Percentiles rank a stretch among this genome's conserved stretches.
These are phyloP conservation scores for Echria macrotheca DNA, from an alignment of 495 filamentous ascomycete species.

Conservation along the genomic window DNA sequence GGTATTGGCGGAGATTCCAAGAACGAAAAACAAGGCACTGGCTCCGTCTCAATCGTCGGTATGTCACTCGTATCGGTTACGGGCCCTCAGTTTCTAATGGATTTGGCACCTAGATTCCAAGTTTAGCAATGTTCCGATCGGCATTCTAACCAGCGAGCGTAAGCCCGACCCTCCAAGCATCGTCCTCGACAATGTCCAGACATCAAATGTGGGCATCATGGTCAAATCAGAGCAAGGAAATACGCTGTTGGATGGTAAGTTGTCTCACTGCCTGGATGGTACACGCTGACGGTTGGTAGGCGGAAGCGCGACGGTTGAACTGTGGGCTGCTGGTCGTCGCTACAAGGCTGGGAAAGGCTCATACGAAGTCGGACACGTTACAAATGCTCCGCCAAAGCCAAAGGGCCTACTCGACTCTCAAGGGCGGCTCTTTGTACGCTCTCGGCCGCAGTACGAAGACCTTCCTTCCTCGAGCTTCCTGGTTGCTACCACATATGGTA, in stretches of 20 bases:
- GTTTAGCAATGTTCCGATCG: conserved; percentile 56
- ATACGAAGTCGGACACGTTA: conserved; percentile 36
- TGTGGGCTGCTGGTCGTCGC: conserved; percentile 58
- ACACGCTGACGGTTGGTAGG: conserved; percentile 42
- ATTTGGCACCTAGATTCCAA: no score
- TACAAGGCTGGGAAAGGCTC: conserved; percentile 42
- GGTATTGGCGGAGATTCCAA: conserved; percentile 38
- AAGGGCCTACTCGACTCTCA: conserved; percentile 36
- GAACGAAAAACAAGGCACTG: conserved; percentile 46
- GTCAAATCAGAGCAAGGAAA: no score
- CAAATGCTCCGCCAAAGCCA: conserved; percentile 40
- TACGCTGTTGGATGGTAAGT: no score
- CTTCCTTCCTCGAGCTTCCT: conserved; percentile 42
- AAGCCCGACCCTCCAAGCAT: conserved; percentile 35
- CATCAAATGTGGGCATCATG: conserved; percentile 23
- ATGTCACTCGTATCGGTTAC: no score
- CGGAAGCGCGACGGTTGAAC: conserved; percentile 48
- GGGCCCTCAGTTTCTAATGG: no score
- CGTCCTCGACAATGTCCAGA: conserved; percentile 41
- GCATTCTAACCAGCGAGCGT: conserved; percentile 55
- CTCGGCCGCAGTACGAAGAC: conserved; percentile 56
- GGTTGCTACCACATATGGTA: conserved; percentile 21
- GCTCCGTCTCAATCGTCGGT: conserved; percentile 65
- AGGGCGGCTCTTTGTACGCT: conserved; percentile 47
- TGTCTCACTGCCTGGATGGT: no score